A percentile compares a stretch with the other conserved stretches of the same genome.
phyloP scores from a whole-genome alignment of 257 asterid genomes.

The Fraxinus americana region DNA sequence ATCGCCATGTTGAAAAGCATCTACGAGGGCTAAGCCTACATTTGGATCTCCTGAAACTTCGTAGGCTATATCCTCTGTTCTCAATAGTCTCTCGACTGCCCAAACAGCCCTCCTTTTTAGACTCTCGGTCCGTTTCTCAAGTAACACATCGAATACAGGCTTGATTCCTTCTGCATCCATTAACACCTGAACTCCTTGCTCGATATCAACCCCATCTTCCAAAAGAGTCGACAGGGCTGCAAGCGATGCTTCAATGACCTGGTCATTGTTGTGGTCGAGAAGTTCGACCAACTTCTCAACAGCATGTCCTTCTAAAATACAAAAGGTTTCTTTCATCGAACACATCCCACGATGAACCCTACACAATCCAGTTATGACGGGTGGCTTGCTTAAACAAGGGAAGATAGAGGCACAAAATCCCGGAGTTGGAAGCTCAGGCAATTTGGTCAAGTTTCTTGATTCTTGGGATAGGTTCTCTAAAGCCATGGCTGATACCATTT shows the following conservation, averaged over 20 bases:
- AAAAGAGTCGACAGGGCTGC: constrained; percentile 80
- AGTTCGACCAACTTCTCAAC: constrained; percentile 79
- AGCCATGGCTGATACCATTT: constrained; percentile 89
- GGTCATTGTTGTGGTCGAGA: constrained; percentile 78
- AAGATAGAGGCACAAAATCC: constrained; percentile 64
- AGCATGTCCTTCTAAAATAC: constrained; percentile 84
- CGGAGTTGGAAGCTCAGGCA: constrained; percentile 66
- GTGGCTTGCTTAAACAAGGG: constrained; percentile 73
- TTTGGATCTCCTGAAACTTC: constrained; percentile 74
- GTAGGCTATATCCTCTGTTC: constrained; percentile 63
- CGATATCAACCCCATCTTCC: constrained; percentile 80
- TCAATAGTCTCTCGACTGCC: constrained; percentile 84
- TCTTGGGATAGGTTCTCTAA: constrained; percentile 82
- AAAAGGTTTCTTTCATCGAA: constrained; percentile 72
- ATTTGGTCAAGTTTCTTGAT: constrained; percentile 61
- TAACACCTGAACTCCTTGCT: constrained; percentile 69
- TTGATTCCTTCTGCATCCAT: constrained; percentile 69
- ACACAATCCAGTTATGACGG: constrained; percentile 61
- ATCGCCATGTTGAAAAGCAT: constrained; percentile 90
- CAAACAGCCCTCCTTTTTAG: constrained; percentile 78
- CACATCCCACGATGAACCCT: constrained; percentile 73
- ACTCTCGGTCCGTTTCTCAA: constrained; percentile 76
- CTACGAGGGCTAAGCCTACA: constrained; percentile 81
- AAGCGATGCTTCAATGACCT: constrained; percentile 86
- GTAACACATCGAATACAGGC: constrained; percentile 70